Base-by-base conservation (phyloP, 2,329 filamentous ascomycete genomes). In the Capronia coronata region DNA sequence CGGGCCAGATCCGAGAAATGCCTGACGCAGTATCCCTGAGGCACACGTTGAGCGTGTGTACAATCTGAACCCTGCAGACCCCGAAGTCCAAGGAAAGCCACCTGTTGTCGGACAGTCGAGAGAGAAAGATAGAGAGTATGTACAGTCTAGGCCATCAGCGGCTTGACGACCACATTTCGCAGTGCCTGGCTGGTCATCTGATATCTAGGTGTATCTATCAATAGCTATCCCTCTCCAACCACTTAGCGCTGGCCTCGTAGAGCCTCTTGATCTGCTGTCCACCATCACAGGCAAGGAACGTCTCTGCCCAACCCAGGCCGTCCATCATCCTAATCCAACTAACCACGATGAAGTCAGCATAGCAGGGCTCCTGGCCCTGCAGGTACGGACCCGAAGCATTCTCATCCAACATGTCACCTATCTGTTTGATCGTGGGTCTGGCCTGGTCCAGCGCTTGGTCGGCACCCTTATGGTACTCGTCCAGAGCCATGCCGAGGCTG, bases 321-420 rank as follows among this genome's bases (percentile, higher is more conserved):
- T 74, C 61, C 56, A 71, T 30, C 68, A 73, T 63, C 70, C 71
- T 64, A 49, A 82, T 54, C 27, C 68, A 67, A 1, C 69, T 70
- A 0, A 73, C 73, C 60, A 80, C 75, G 1, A 79, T 68, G 48
- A 86, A 77, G 61, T 82, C 80, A 2, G 74, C 75, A 62, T 77
- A 84, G 30, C 71, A 71, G 2, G 73, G 67, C 51, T 71, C 72
- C 40, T 74, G 65, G 0, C 84, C 84, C 52, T 77, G 42, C 47
- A 86, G 79, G 61, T 78, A 86, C 0, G 78, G 77, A 0, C 84
- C 83, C 0, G 74, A 71, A 0, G 67, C 61, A 30, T 75, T 75
- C 65, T 80, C 75, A 57, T 74, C 74, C 54, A 86, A 60, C 46
- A 80, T 56, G 19, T 62, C 65, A 0, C 64, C 68, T 4, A 69